These are phyloP conservation scores for Hyaloperonospora brassicae DNA, from an alignment of 352 stramenopile genomes.

Conservation along the genomic window DNA sequence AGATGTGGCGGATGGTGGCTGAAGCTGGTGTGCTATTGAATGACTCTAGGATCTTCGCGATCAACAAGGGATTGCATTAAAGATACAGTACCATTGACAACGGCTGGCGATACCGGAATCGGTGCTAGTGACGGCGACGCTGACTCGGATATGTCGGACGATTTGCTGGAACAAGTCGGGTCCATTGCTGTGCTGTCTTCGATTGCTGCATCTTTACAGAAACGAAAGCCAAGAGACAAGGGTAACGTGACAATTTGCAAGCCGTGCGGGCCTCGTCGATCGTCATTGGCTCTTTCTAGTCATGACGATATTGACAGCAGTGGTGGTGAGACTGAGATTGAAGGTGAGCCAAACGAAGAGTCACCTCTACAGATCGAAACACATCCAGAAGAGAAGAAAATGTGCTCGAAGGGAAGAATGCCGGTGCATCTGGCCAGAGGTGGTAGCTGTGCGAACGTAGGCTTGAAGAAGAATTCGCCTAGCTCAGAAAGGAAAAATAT, in stretches of 20 bases:
- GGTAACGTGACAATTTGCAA: slow-evolving; percentile 41
- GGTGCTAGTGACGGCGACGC: slow-evolving; percentile 23
- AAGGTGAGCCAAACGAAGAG: slow-evolving; percentile 43
- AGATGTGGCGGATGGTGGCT: slow-evolving; percentile 3
- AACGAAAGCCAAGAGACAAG: slow-evolving; percentile 15
- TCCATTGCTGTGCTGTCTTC: slow-evolving; percentile 34
- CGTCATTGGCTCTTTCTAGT: slow-evolving; percentile 24
- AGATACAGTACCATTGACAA: slow-evolving; percentile 29
- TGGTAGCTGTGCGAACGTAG: slow-evolving; percentile 12
- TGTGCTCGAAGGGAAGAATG: too few relatives aligned
- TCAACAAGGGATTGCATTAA: slow-evolving; percentile 36
- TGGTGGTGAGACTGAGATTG: slow-evolving; percentile 55
- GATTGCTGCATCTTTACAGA: slow-evolving; percentile 47
- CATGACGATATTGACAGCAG: slow-evolving; percentile 36
- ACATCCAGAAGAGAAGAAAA: too few relatives aligned
- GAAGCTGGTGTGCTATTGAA: slow-evolving; percentile 5
- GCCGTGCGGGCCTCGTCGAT: slow-evolving; percentile 25
- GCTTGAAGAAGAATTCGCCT: not conserved
- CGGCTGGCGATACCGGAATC: slow-evolving; percentile 8
- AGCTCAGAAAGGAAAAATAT: slow-evolving; percentile 5
- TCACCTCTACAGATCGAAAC: slow-evolving; percentile 4
- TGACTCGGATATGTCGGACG: slow-evolving; percentile 60
- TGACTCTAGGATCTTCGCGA: slow-evolving; percentile 5
- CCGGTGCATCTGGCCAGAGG: slow-evolving; percentile 10
- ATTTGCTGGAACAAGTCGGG: slow-evolving; percentile 64